phyloP scores from a whole-genome alignment of 345 rosid species.

The Rubroshorea leprosula region DNA sequence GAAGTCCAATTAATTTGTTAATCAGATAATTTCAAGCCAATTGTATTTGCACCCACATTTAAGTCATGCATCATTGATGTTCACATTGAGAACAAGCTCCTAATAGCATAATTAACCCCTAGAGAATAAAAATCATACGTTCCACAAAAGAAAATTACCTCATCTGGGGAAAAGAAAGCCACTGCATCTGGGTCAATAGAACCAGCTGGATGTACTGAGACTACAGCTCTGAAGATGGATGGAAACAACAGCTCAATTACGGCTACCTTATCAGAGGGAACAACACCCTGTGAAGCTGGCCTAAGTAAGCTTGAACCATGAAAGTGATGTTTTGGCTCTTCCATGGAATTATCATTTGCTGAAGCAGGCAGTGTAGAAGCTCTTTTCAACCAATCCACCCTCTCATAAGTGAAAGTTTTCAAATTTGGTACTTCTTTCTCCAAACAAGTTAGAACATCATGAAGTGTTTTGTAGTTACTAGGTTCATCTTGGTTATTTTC shows the following conservation, averaged over 20 bases:
- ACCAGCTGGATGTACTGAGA: conserved; percentile 92
- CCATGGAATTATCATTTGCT: conserved; percentile 53
- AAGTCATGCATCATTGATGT: too few species aligned
- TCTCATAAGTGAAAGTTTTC: conserved; percentile 61
- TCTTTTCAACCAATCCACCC: conserved; percentile 81
- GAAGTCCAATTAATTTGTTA: too few species aligned
- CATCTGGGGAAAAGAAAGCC: conserved; percentile 95
- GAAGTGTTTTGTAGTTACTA: conserved; percentile 47
- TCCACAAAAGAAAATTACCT: conserved; percentile 41
- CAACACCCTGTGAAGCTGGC: conserved; percentile 35
- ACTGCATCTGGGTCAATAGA: conserved; percentile 83
- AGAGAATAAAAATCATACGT: not conserved
- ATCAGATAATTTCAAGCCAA: not conserved
- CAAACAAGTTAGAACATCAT: conserved; percentile 50
- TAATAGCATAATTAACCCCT: too few species aligned
- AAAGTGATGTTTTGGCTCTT: conserved; percentile 47
- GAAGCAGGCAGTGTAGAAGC: conserved; percentile 60
- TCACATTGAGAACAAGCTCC: too few species aligned
- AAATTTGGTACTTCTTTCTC: conserved; percentile 57
- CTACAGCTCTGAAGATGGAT: conserved; percentile 68
- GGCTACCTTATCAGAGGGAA: conserved; percentile 51
- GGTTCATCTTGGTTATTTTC: conserved; percentile 38
- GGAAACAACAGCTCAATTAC: conserved; percentile 72
- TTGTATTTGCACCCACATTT: conserved; percentile 5
- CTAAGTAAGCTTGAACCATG: conserved; percentile 53